Percentiles rank a stretch among this genome's conserved stretches.
These are phyloP conservation scores for Kuraishia ogatae DNA, from an alignment of 805 yeast genomes.

Conservation along the genomic window DNA sequence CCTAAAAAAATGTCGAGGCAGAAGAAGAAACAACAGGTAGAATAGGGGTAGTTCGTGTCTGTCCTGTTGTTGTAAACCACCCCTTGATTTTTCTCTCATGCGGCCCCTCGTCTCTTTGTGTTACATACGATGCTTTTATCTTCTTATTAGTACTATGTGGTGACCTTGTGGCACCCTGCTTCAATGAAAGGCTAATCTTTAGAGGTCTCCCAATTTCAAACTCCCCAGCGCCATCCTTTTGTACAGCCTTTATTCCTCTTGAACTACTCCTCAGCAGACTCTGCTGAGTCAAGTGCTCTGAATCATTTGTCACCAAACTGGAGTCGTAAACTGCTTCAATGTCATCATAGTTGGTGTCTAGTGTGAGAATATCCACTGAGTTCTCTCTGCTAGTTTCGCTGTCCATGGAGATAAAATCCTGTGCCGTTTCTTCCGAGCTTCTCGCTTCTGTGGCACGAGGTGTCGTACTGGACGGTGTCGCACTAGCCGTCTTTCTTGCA, in stretches of 20 bases:
- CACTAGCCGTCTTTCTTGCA: constrained; percentile 1
- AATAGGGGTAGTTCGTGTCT: not conserved
- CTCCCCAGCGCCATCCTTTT: not conserved
- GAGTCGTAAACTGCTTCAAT: constrained; percentile 11
- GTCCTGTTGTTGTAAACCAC: constrained; percentile 10
- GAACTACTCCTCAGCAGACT: constrained; percentile 19
- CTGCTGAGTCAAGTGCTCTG: constrained; percentile 22
- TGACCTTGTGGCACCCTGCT: constrained; percentile 2
- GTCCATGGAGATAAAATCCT: not conserved
- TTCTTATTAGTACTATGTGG: constrained; percentile 3
- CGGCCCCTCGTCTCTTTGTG: not conserved
- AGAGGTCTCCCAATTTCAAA: constrained; percentile 8
- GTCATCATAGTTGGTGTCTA: constrained; percentile 7
- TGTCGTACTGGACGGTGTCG: not conserved
- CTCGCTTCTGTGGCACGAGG: not conserved
- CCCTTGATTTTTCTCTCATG: constrained; percentile 12
- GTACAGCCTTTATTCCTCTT: not conserved
- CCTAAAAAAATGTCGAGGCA: not conserved
- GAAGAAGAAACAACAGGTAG: not conserved
- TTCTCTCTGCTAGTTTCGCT: not conserved
- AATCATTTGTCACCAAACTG: constrained; percentile 22
- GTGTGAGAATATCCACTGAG: constrained; percentile 8
- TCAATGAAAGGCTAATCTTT: constrained; percentile 10
- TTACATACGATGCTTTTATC: not conserved
- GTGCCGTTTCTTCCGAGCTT: not conserved